phyloP scores from a whole-genome alignment of 495 filamentous ascomycete species.

The Penicillium atrosanguineum region DNA sequence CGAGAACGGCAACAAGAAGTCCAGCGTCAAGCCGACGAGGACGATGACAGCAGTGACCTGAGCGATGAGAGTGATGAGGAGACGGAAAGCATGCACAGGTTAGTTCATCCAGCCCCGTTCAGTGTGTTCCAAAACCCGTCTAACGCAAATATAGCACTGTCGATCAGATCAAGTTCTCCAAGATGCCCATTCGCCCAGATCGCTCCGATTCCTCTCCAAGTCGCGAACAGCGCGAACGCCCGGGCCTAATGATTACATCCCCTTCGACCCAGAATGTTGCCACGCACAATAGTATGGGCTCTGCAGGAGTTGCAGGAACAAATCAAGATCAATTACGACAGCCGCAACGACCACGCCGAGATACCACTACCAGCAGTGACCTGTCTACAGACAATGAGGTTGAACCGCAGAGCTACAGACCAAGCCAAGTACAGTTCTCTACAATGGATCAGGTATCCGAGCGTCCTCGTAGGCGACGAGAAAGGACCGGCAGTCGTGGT shows the following conservation, averaged over 20 bases:
- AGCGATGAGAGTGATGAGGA: conserved; percentile 97
- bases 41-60: conserved; percentile 94
- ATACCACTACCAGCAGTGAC: conserved; percentile 89
- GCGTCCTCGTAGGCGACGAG: conserved; percentile 54
- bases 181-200: conserved; percentile 79
- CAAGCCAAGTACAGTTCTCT: conserved; percentile 55
- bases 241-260: conserved; percentile 56
- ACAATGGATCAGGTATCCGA: conserved; percentile 53
- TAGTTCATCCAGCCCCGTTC: conserved; percentile 1
- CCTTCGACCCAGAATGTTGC: conserved; percentile 50
- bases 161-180: conserved; percentile 90
- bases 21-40: conserved; percentile 73
- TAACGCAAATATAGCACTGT: conserved; percentile 43
- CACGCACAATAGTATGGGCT: conserved; percentile 61
- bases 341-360: conserved; percentile 72
- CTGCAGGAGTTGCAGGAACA: conserved; percentile 67
- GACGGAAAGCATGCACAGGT: conserved; percentile 53
- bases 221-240: conserved; percentile 50
- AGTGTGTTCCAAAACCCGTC: conserved; percentile 5
- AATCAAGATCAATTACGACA: conserved; percentile 61
- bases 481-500: conserved; percentile 54
- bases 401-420: conserved; percentile 64
- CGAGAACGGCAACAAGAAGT: conserved; percentile 44
- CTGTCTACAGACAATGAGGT: conserved; percentile 88
- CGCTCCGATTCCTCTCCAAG: conserved; percentile 87